Conservation (phyloP, 441 rosid species). For the Arabidopsis hybrid region DNA sequence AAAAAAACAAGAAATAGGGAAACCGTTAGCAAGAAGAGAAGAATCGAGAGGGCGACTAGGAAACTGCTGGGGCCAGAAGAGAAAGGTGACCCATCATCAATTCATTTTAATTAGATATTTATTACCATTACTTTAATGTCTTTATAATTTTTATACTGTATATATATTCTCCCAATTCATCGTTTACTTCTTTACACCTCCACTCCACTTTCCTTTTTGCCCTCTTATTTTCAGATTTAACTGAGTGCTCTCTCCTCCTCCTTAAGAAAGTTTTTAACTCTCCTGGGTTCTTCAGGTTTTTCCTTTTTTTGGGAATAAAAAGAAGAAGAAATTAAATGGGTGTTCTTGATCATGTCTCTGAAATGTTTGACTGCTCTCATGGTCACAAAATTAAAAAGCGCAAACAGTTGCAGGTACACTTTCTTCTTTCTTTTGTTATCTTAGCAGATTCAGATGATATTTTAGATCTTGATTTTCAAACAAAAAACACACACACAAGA, state of each 20-base stretch:
- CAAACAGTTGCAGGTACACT: conserved; percentile 75
- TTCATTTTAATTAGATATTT: neutral
- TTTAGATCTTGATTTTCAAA: conserved; percentile 20
- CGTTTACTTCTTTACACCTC: conserved; percentile 25
- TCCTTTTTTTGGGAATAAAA: neutral
- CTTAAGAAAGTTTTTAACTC: neutral
- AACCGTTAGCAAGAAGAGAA: neutral
- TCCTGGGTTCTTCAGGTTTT: neutral
- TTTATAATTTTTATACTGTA: neutral
- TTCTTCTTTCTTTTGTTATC: neutral
- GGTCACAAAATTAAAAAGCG: conserved; percentile 66
- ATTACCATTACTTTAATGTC: neutral
- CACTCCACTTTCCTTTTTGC: conserved; percentile 23
- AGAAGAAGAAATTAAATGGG: conserved; percentile 65
- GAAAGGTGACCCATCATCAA: conserved; percentile 19
- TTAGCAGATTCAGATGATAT: neutral
- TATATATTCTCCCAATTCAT: conserved; percentile 14
- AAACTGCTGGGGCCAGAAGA: conserved; percentile 28
- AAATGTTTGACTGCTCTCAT: conserved; percentile 75
- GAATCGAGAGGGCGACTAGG: conserved; percentile 8
- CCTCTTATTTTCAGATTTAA: neutral
- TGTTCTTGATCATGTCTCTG: conserved; percentile 79
- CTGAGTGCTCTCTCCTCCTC: conserved; percentile 6
- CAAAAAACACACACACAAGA: neutral
- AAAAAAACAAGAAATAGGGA: neutral